phyloP scores from a whole-genome alignment of 2,329 filamentous ascomycete species.

The Phyllosticta ampelicida region DNA sequence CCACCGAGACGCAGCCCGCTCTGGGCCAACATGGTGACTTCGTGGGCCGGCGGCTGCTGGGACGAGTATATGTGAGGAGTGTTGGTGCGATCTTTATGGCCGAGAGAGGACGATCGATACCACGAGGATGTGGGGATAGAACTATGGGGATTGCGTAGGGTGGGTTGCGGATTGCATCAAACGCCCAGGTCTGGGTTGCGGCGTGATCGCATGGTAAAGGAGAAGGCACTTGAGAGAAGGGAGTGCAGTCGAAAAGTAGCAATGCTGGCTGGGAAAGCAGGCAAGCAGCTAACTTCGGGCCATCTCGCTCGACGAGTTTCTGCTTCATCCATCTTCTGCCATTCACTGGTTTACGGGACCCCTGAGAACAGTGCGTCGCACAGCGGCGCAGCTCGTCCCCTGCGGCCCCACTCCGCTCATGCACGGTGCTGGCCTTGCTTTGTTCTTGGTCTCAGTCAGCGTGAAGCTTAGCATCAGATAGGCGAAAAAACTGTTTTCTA shows the following conservation, averaged over 20 bases:
- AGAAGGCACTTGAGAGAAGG: not conserved
- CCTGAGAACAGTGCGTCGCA: not conserved
- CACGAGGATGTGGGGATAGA: not conserved
- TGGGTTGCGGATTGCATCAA: not conserved
- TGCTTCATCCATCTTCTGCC: not conserved
- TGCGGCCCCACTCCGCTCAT: not conserved
- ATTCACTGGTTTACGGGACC: not conserved
- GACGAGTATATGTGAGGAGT: not conserved
- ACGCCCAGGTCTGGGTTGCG: not conserved
- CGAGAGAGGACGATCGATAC: not conserved
- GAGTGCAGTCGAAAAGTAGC: not conserved
- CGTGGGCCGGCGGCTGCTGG: not conserved
- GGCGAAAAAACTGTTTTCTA: not conserved
- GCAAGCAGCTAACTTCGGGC: not conserved
- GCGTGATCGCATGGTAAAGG: not conserved
- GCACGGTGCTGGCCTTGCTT: not conserved
- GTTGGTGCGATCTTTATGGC: not conserved
- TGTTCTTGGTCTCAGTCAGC: not conserved
- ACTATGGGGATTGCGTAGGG: not conserved
- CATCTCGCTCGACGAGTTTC: not conserved
- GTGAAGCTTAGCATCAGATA: not conserved
- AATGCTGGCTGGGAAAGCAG: not conserved
- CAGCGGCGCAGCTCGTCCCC: not conserved
- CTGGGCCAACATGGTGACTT: not conserved
- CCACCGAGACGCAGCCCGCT: not conserved